A percentile compares a stretch with the other conserved stretches of the same genome.
phyloP scores from a whole-genome alignment of 2,329 filamentous ascomycete genomes.

The Fusarium oligoseptatum region DNA sequence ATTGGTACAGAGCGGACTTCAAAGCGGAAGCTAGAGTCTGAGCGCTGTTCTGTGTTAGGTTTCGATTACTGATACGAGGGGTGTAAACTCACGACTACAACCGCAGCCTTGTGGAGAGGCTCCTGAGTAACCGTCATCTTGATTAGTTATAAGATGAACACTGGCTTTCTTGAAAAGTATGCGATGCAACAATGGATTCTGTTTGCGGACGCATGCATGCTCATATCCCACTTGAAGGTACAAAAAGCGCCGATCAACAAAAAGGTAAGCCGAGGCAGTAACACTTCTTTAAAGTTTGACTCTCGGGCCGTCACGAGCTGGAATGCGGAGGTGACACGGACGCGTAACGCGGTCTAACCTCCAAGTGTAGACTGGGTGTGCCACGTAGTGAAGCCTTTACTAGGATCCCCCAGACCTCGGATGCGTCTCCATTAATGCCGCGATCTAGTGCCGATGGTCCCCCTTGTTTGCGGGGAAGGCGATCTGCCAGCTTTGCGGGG shows the following conservation, averaged over 20 bases:
- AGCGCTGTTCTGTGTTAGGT: constrained; percentile 11
- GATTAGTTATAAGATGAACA: background rate
- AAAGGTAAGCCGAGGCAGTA: background rate
- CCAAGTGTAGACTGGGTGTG: background rate
- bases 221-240: background rate
- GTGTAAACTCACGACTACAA: constrained; percentile 6
- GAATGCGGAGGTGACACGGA: background rate
- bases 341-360: background rate
- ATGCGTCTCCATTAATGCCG: background rate
- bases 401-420: background rate
- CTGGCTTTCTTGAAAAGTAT: background rate
- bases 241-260: background rate
- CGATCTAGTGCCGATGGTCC: background rate
- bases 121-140: background rate
- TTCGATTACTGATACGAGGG: background rate
- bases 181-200: background rate
- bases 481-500: background rate
- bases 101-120: constrained; percentile 2
- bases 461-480: background rate
- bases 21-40: constrained; percentile 6
- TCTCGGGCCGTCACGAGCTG: background rate
- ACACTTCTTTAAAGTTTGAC: background rate
- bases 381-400: background rate
- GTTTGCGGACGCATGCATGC: background rate
- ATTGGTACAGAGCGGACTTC: constrained; percentile 5